These are phyloP conservation scores for Aulographum hederae DNA, from an alignment of 2,329 filamentous ascomycete genomes.

Conservation along the genomic window DNA sequence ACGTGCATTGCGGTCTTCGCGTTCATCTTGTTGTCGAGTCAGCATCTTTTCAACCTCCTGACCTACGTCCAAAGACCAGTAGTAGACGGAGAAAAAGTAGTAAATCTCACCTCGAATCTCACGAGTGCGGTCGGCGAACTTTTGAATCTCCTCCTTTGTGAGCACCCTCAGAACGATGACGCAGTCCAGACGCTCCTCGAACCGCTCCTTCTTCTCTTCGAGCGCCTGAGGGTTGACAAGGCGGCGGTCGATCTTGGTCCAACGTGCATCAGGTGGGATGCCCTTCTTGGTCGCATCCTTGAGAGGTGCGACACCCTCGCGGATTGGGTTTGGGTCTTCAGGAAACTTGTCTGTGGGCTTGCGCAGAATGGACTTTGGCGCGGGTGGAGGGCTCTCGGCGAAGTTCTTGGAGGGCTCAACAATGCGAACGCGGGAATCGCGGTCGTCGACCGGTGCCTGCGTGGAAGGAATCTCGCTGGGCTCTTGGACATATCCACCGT, in stretches of 20 bases:
- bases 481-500: constrained; percentile 9
- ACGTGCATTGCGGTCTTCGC: no score
- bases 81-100: no score
- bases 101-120: constrained; percentile 44
- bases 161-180: constrained; percentile 84
- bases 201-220: constrained; percentile 73
- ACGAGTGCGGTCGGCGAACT: constrained; percentile 64
- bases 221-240: constrained; percentile 82
- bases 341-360: constrained; percentile 68
- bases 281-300: constrained; percentile 57
- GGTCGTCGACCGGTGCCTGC: constrained; percentile 7
- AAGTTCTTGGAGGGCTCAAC: constrained; percentile 47
- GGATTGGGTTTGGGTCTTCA: constrained; percentile 63
- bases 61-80: no score
- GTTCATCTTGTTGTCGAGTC: no score
- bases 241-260: constrained; percentile 82
- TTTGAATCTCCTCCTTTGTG: constrained; percentile 76
- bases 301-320: constrained; percentile 84
- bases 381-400: constrained; percentile 45
- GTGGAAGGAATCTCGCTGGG: no score
- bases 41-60: no score
- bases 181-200: constrained; percentile 80
- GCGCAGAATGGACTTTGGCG: constrained; percentile 67
- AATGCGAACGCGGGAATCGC: constrained; percentile 30
- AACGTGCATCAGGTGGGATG: constrained; percentile 50